Base-by-base conservation (phyloP, 2,329 filamentous ascomycete species). In the Trichoderma sp. region DNA sequence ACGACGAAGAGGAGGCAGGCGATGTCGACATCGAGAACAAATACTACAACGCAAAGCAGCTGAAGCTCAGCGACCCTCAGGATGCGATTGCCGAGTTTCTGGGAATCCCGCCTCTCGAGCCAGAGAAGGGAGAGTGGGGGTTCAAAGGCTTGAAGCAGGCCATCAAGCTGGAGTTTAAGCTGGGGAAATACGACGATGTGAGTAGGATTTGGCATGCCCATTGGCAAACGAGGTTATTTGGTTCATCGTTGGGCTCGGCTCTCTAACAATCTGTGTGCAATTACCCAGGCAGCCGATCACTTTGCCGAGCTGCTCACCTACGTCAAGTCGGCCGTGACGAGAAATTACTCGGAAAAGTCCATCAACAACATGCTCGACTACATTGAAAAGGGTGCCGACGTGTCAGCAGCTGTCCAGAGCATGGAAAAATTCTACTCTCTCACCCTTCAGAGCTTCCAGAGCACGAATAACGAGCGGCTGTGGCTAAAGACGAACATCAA, bases 401-500 rank as follows among this genome's bases (percentile, higher is more conserved):
- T 90, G 32, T 82, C 89, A 50, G 91, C 91, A 71, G 88, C 90
- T 8, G 89, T 90, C 57, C 91, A 92, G 28, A 92, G 92, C 77
- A 97, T 98, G 90, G 95, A 98, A 80, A 88, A 93, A 74, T 97
- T 99, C 85, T 99, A 98, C 82, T 95, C 93, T 1, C 85, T 96
- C 76, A 99, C 96, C 1, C 90, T 99, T 17, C 88, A 94, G 76
- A 97, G 95, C 71, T 98, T 99, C 83, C 95, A 98, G 81, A 96
- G 90, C 81, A 98, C 95, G 47, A 98, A 98, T 83, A 98, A 98
- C 80, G 96, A 99, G 83, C 90, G 96, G 74, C 85, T 99, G 69
- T 98, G 95, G 94, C 87, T 99, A 71, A 98, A 98, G 86, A 99
- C 96, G 5, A 98, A 97, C 80, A 97, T 98, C 81, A 99, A 99